Evolutionary conservation across 345 rosid genomes (phyloP).

Genomic region (Linum tenue): DNA sequence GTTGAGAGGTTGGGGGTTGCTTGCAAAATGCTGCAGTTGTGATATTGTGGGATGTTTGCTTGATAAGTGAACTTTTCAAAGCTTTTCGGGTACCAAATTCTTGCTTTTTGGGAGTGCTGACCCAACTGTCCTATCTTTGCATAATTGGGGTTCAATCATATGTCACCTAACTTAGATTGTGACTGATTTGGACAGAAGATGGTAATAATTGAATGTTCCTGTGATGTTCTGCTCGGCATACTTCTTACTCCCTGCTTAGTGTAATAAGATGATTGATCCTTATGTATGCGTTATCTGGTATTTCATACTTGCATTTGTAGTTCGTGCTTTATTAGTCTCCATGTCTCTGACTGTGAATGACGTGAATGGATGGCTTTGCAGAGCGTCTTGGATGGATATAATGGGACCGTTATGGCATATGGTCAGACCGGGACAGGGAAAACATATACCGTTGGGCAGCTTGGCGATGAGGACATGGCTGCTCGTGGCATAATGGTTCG

Average conservation of each 20-base stretch:
- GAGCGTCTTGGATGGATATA: conserved; percentile 97
- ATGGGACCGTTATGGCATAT: conserved; percentile 97
- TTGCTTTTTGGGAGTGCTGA: not conserved
- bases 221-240: not conserved
- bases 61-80: not conserved
- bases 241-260: not conserved
- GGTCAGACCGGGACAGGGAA: conserved; percentile 99
- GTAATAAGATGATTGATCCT: not conserved
- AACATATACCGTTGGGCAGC: conserved; percentile 89
- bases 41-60: not conserved
- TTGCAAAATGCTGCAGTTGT: not conserved
- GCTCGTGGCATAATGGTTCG: conserved; percentile 98
- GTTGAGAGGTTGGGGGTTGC: not conserved
- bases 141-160: not conserved
- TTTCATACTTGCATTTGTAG: too few species aligned
- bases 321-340: not conserved
- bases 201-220: not conserved
- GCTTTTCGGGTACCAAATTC: not conserved
- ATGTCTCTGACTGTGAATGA: conserved; percentile 2
- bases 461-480: conserved; percentile 90
- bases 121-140: not conserved
- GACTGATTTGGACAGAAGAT: not conserved
- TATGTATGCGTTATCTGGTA: not conserved
- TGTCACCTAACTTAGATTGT: not conserved
- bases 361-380: conserved; percentile 22